Percentiles rank a stretch among this genome's conserved stretches.
phyloP scores from a whole-genome alignment of 2,329 filamentous ascomycete species.

The Penicillium brasilianum region DNA sequence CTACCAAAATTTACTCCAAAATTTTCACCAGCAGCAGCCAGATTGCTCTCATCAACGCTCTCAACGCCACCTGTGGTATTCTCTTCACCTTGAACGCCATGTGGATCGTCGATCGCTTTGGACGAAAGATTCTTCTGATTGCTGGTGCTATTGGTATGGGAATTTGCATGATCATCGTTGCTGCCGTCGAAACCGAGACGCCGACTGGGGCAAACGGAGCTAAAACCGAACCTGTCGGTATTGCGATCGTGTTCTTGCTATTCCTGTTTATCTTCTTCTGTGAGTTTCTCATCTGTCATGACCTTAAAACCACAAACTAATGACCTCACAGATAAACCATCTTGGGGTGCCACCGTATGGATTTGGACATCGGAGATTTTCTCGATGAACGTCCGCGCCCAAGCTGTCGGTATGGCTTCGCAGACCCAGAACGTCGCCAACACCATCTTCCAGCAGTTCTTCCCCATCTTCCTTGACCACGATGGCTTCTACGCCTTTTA shows the following conservation, averaged over 20 bases:
- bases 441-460: slow-evolving; percentile 71
- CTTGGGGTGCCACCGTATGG: slow-evolving; percentile 72
- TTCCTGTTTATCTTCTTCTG: slow-evolving; percentile 65
- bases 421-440: slow-evolving; percentile 69
- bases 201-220: slow-evolving; percentile 55
- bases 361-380: slow-evolving; percentile 74
- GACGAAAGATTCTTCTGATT: slow-evolving; percentile 71
- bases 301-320: slow-evolving; percentile 32
- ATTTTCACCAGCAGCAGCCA: slow-evolving; percentile 64
- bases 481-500: slow-evolving; percentile 62
- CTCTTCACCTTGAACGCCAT: slow-evolving; percentile 74
- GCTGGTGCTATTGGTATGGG: slow-evolving; percentile 71
- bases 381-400: slow-evolving; percentile 73
- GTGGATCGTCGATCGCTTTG: slow-evolving; percentile 75
- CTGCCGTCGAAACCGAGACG: slow-evolving; percentile 62
- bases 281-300: slow-evolving; percentile 18
- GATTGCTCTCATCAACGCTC: slow-evolving; percentile 74
- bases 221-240: slow-evolving; percentile 66
- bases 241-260: slow-evolving; percentile 70
- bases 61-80: slow-evolving; percentile 75
- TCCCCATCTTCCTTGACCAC: slow-evolving; percentile 69
- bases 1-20: slow-evolving; percentile 74
- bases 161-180: slow-evolving; percentile 71
- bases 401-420: slow-evolving; percentile 70
- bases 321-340: slow-evolving; percentile 63